A percentile compares a stretch with the other conserved stretches of the same genome.
phyloP scores from a whole-genome alignment of 352 stramenopile genomes.

The Phytophthora tubulina region DNA sequence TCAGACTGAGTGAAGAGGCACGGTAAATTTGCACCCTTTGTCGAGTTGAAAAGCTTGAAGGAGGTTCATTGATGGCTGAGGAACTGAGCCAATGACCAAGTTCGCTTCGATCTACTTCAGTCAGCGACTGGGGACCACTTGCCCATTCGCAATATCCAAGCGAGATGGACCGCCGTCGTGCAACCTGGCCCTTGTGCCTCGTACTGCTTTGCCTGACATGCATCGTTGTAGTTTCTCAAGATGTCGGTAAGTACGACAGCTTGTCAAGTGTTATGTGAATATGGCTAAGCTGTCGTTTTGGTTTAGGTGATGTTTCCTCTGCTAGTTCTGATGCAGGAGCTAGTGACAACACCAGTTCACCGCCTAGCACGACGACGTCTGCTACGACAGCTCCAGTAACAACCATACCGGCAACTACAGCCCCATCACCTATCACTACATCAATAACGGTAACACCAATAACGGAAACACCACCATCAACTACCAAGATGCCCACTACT shows the following conservation, averaged over 20 bases:
- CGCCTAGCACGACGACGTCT: neutral
- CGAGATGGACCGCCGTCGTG: neutral
- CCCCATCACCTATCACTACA: neutral
- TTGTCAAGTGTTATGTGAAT: neutral
- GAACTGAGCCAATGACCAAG: neutral
- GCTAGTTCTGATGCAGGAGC: conserved; percentile 7
- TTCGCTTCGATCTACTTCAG: neutral
- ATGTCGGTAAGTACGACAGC: neutral
- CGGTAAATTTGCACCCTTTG: conserved; percentile 5
- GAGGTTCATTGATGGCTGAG: conserved; percentile 15
- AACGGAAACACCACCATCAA: neutral
- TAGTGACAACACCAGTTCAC: conserved; percentile 4
- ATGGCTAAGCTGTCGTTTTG: neutral
- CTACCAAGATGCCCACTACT: neutral
- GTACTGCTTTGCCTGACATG: neutral
- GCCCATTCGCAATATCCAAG: conserved; percentile 4
- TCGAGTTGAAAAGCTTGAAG: conserved; percentile 8
- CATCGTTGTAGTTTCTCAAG: neutral
- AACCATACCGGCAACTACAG: conserved; percentile 1
- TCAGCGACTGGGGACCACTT: neutral
- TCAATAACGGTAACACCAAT: neutral
- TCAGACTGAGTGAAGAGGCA: neutral
- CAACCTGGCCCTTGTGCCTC: neutral
- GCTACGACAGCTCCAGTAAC: neutral
- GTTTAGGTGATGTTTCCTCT: conserved; percentile 9